Base-by-base conservation (phyloP, 768 basidiomycete genomes). In the Xerocomus potaroensis region DNA sequence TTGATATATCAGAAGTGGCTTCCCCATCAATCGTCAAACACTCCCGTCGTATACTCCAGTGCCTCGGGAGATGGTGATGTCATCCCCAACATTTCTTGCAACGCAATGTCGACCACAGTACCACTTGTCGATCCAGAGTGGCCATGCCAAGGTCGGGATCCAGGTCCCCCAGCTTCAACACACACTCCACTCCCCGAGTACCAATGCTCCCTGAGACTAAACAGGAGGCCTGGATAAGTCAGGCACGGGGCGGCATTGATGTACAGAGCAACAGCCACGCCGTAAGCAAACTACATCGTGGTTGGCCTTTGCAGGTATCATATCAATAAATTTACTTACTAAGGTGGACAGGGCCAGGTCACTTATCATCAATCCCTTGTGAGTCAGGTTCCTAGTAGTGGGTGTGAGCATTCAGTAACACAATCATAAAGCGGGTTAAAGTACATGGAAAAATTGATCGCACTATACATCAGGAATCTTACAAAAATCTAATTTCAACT, bases 361-460 rank as follows among this genome's bases (percentile, higher is more conserved):
- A n/a, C 31, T 45, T 6, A 27, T 15, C 8, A 11, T 7, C 3
- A 55, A 15, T 11, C 21, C 36, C 8, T 32, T 41, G 27, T 38
- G 22, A 5, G 29, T 6, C 23, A 55, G 21, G 41, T 43, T 49
- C 41, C 54, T 54, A 16, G 0, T 5, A 10, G 26, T 38, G 6
- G 4, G 9, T 5, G 7, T 43, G 26, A 49, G 38, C 7, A 3
- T 24, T 44, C 35, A 10, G 19, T 5, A 21, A 4, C 19, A 11
- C 6, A 10, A 1, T 26, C 8, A 38, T 23, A 8, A 14, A 5
- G n/a, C n/a, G n/a, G 15, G 27, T 35, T 27, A 6, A 5, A 27
- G 15, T 26, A 55, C 55, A 56, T 31, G 36, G 51, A 7, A 22
- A 56, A 56, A 18, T 47, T 55, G 27, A 56, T 15, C 5, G 37